Evolutionary conservation across 495 filamentous ascomycete species (phyloP).

Genomic region (Umbilicaria muhlenbergii): DNA sequence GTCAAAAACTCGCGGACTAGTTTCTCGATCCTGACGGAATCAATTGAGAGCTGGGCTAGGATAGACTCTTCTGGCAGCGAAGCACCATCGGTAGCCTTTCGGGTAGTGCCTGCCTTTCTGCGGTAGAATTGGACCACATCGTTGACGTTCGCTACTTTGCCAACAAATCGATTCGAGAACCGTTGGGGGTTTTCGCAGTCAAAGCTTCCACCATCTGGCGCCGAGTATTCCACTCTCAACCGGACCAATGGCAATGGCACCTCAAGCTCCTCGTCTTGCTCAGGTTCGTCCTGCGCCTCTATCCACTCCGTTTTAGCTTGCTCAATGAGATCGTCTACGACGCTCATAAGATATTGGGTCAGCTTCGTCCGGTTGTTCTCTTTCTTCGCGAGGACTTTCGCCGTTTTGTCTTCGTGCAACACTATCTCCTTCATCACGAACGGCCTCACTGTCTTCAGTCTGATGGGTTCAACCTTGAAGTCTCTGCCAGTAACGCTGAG

Average conservation of each 20-base stretch:
- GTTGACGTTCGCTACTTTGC: conserved; percentile 80
- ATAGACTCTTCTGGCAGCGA: conserved; percentile 42
- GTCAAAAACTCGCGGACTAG: conserved; percentile 74
- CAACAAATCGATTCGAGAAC: conserved; percentile 86
- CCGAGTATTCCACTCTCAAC: conserved; percentile 78
- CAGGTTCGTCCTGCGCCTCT: conserved; percentile 45
- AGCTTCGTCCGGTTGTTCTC: conserved; percentile 70
- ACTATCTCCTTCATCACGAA: conserved; percentile 79
- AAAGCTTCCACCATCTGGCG: conserved; percentile 72
- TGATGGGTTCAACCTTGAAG: conserved; percentile 66
- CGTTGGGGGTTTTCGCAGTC: conserved; percentile 93
- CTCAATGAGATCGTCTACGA: conserved; percentile 75
- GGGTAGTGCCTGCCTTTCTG: conserved; percentile 46
- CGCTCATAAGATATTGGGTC: conserved; percentile 54
- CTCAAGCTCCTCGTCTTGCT: conserved; percentile 35
- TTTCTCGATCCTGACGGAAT: conserved; percentile 73
- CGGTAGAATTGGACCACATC: conserved; percentile 89
- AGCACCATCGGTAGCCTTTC: conserved; percentile 24
- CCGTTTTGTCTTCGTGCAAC: conserved; percentile 56
- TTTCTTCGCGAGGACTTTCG: conserved; percentile 61
- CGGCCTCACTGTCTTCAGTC: conserved; percentile 76
- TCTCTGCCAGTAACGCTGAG: conserved; percentile 69
- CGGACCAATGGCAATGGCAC: conserved; percentile 70
- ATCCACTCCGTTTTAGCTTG: conserved; percentile 73
- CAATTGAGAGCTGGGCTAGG: conserved; percentile 43